phyloP scores from a whole-genome alignment of 2,329 filamentous ascomycete species.

The Epichloe sylvatica region DNA sequence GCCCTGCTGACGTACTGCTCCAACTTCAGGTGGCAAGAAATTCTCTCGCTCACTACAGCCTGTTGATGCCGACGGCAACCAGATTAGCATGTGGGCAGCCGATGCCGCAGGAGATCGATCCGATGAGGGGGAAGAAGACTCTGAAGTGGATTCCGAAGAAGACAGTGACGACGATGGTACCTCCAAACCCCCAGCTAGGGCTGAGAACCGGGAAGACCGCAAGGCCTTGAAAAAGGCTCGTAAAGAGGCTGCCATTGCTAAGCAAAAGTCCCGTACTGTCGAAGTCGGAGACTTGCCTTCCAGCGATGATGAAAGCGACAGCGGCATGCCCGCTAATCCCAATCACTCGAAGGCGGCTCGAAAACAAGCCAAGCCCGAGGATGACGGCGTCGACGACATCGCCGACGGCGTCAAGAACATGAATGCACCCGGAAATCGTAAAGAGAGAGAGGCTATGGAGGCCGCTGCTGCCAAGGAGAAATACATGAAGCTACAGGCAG shows the following conservation, averaged over 20 bases:
- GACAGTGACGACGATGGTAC: slow-evolving; percentile 33
- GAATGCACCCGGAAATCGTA: slow-evolving; percentile 30
- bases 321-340: slow-evolving; percentile 71
- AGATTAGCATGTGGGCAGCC: slow-evolving; percentile 75
- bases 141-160: slow-evolving; percentile 37
- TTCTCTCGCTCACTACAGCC: slow-evolving; percentile 87
- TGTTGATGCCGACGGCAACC: slow-evolving; percentile 76
- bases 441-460: slow-evolving; percentile 62
- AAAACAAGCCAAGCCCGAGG: slow-evolving; percentile 33
- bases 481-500: slow-evolving; percentile 82
- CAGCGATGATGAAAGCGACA: slow-evolving; percentile 49
- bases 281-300: slow-evolving; percentile 78
- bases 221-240: slow-evolving; percentile 76
- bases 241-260: slow-evolving; percentile 77
- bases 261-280: slow-evolving; percentile 54
- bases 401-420: slow-evolving; percentile 44
- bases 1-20: not conserved
- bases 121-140: slow-evolving; percentile 40
- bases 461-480: slow-evolving; percentile 78
- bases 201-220: slow-evolving; percentile 66
- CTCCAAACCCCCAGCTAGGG: slow-evolving; percentile 30
- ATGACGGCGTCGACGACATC: slow-evolving; percentile 31
- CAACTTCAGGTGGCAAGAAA: slow-evolving; percentile 68
- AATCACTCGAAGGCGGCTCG: slow-evolving; percentile 73
- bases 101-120: slow-evolving; percentile 40